Base-by-base conservation (phyloP, 352 stramenopile species). In the Globisporangium lucens region DNA sequence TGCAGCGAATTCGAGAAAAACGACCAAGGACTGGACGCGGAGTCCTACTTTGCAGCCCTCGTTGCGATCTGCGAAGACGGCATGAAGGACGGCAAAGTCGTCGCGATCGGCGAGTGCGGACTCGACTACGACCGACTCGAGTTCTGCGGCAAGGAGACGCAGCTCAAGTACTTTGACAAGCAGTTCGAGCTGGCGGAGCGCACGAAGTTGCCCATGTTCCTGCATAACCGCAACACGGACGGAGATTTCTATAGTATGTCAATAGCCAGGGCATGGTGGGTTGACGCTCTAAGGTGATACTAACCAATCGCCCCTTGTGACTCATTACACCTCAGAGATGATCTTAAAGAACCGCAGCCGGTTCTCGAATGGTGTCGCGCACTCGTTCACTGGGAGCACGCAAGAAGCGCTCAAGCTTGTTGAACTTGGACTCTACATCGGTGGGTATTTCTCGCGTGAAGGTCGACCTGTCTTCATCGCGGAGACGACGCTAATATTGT, bases 101-200 rank as follows among this genome's bases (percentile, higher is more conserved):
- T 97, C 43, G 97, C 97, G 22, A 90, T 99, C 65, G 97, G 97
- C 36, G 97, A 99, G 80, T 98, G 94, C 68, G 97, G 97, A 51
- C 77, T 99, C 49, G 97, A 99, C 80, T 99, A 99, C 75, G 97
- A 98, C 76, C 85, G 97, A 22, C 80, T 99, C 27, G 80, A 99
- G 69, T 99, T 99, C 68, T 98, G 90, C 78, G 72, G 85, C 30
- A 98, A 93, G 66, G 80, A 88, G 55, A 88, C 85, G 59, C 96
- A 99, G 76, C 72, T 87, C 43, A 86, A 91, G 57, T 97, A 97
- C 71, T 98, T 99, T 78, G 75, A 95, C 68, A 84, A 87, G 55
- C 97, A 99, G 66, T 91, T 99, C 56, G 77, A 97, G 68, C 79
- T 99, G 30, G 84, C 86, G 7, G 80, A 93, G 58, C 46, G 72